Evolutionary conservation across 2,329 filamentous ascomycete species (phyloP).

Genomic region (Drechslerella dactyloides): DNA sequence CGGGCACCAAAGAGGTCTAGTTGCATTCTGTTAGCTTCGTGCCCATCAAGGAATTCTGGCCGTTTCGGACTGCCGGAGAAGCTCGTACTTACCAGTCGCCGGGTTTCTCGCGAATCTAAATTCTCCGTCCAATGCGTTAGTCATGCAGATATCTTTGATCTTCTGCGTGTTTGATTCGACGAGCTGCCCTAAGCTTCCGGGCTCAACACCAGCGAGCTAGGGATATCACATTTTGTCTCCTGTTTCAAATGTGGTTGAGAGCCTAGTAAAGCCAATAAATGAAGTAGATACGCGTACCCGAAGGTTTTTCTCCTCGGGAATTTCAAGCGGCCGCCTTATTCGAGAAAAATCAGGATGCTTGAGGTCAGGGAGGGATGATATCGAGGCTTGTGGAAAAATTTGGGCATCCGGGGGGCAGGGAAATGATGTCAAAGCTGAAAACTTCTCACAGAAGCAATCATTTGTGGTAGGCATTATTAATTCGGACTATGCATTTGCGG

Average conservation of each 20-base stretch:
- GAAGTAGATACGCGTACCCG: too few relatives aligned
- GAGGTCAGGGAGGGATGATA: too few relatives aligned
- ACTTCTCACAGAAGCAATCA: not conserved
- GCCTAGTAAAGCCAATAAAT: too few relatives aligned
- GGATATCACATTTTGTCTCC: too few relatives aligned
- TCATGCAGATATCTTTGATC: slow-evolving; percentile 7
- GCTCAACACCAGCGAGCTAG: not conserved
- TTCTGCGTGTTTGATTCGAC: not conserved
- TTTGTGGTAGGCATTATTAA: not conserved
- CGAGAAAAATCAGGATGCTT: too few relatives aligned
- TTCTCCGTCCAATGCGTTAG: slow-evolving; percentile 5
- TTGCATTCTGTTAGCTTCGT: slow-evolving; percentile 20
- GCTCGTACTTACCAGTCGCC: not conserved
- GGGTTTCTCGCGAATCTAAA: slow-evolving; percentile 7
- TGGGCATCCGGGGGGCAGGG: too few relatives aligned
- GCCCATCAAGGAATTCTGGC: slow-evolving; percentile 30
- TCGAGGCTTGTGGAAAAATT: too few relatives aligned
- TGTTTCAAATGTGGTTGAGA: too few relatives aligned
- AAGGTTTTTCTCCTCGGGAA: too few relatives aligned
- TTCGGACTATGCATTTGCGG: not conserved
- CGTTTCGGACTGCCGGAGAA: slow-evolving; percentile 33
- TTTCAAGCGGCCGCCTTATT: too few relatives aligned
- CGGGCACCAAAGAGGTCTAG: slow-evolving; percentile 24
- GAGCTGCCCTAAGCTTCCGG: not conserved
- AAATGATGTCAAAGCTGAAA: not conserved